Evolutionary conservation across 2,329 filamentous ascomycete genomes (phyloP), one percentile per base, ranked within the genome.

Genomic region (Neophaeococcomyces mojaviensis): DNA sequence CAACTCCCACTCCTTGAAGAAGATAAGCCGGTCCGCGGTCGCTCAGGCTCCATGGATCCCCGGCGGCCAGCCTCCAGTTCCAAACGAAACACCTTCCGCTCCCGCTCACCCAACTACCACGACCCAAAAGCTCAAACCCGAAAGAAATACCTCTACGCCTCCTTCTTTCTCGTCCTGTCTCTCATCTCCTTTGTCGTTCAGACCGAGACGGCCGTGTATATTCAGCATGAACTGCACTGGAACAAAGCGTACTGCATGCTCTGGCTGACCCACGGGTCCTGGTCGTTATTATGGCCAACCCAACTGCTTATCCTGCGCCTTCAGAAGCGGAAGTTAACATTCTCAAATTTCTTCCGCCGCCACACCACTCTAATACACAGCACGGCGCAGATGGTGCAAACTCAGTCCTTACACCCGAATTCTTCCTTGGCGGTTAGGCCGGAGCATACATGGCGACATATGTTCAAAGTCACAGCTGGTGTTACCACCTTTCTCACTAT

Each of bases 181-280:
- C 73, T 98, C 60, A 70, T 94, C 49, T 84, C 86, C 61, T 98
- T 98, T 64, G 87, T 88, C 39, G 73, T 95, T 4, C 92, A 98
- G 76, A 97, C 92, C 3, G 90, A 97, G 72, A 88, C 94, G 44
- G 90, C 89, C 9, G 82, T 94, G 8, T 89, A 96, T 68, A 92
- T 98, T 50, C 90, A 97, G 69, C 83, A 90, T 63, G 82, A 92
- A 49, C 69, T 96, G 53, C 81, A 85, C 53, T 98, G 92, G 92
- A 80, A 94, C 69, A 98, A 98, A 71, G 87, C 92, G n/a, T 98
- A 96, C 70, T 94, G 88, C 73, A 98, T 98, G 92, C 79, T 98
- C 74, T 96, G 69, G 69, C 75, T 98, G 55, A 98, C 92, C 9
- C 92, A 98, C 68, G 86, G 90, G 46, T 95, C 88, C 2, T 98